Base-by-base conservation (phyloP, 2,329 filamentous ascomycete species). In the Diaporthe longicolla region DNA sequence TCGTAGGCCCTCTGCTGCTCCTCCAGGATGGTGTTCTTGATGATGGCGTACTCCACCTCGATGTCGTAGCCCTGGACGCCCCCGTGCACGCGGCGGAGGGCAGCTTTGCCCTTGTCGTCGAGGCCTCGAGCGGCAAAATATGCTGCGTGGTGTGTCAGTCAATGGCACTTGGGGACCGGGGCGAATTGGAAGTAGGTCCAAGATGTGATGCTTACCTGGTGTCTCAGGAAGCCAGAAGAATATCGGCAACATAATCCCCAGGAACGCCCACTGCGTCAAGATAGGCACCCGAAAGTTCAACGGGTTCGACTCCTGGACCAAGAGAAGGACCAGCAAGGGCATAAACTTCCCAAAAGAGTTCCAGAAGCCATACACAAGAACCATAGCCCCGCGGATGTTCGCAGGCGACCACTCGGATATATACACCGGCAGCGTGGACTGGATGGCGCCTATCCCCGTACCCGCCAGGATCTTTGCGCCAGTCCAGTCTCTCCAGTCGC, bases 231-330 rank as follows among this genome's bases (percentile, higher is more conserved):
- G 72, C 71, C 73, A 76, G 21, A 77, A 2, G 35, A 76, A 77
- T n/a, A 77, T 76, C n/a, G 71, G 70, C 26, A 77, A 35, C 76
- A 77, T 77, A 13, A 76, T 40, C 1, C 74, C 76, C n/a, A 77
- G 40, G 21, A 77, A 77, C 4, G 32, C 75, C 76, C 76, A 77
- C 50, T 77, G 75, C 1, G 75, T 76, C 50, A 73, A 29, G 63
- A 76, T 77, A 19, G 76, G 74, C 10, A 43, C 52, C 32, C 58
- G 71, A 54, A 72, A 76, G 35, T 77, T 48, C 13, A 70, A 55
- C 11, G 70, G 74, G 32, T 76, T n/a, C 8, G 58, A 9, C 35
- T 55, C 21, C 50, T 76, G 50, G 37, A 73, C 29, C 9, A 77
- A 8, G 11, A 70, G 24, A 0, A 76, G 48, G 40, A 63, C 59